Conservation (phyloP, 2,329 filamentous ascomycete genomes). For the Zymoseptoria tritici region DNA sequence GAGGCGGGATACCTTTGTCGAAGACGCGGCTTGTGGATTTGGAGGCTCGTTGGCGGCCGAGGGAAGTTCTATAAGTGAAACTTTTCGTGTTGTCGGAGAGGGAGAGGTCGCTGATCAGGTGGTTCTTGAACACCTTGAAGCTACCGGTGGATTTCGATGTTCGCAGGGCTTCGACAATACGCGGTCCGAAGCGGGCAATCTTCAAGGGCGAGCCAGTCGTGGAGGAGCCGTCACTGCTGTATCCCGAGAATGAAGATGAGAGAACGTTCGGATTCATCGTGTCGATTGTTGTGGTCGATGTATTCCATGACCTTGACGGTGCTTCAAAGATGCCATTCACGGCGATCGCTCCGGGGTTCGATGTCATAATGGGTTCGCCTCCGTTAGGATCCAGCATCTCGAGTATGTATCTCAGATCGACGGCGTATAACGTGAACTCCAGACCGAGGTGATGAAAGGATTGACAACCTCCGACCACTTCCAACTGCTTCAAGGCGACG, state of each 20-base stretch:
- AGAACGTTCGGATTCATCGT: background rate
- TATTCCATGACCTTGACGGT: slow-evolving; percentile 3
- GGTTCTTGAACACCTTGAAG: background rate
- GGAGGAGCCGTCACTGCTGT: background rate
- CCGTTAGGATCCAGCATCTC: slow-evolving; percentile 2
- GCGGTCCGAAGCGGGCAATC: background rate
- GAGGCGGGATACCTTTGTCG: background rate
- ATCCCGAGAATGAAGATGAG: background rate
- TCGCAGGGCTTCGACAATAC: background rate
- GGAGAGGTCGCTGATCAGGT: background rate
- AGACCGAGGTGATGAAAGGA: slow-evolving; percentile 13
- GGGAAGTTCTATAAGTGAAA: background rate
- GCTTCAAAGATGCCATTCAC: slow-evolving; percentile 24
- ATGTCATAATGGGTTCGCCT: background rate
- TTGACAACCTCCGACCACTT: slow-evolving; percentile 5
- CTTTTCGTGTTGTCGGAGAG: background rate
- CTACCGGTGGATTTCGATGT: background rate
- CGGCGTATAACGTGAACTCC: slow-evolving; percentile 16
- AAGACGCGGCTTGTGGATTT: background rate
- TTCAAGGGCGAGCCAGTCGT: background rate
- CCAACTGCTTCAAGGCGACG: slow-evolving; percentile 12
- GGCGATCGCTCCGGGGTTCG: slow-evolving; percentile 14
- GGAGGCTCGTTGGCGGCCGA: background rate
- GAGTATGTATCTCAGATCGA: slow-evolving; percentile 10
- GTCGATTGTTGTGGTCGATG: background rate